Base-by-base conservation (phyloP, 495 filamentous ascomycete species). In the Trichoderma parareesei region DNA sequence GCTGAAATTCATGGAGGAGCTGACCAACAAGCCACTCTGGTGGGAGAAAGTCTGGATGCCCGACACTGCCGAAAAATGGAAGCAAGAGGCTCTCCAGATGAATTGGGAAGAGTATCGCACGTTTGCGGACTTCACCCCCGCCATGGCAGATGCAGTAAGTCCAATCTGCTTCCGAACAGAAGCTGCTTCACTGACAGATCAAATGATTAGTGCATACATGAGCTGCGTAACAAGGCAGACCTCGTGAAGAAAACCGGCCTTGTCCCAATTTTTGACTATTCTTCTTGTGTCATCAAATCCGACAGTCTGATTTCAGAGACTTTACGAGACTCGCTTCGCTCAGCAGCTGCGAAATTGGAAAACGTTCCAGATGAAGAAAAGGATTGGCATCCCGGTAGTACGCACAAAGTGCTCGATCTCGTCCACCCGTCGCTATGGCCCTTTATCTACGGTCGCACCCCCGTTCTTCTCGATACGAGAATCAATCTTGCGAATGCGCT, bases 361-460 rank as follows among this genome's bases (percentile, higher is more conserved):
- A 64, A 81, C 60, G 69, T 81, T 1, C 77, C 81, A 9, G 74
- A 77, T 14, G 66, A 71, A 0, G 20, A 73, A 55, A 84, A 83
- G 67, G 86, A 88, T 65, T 88, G 84, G 77, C 83, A 86, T 67
- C 84, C 85, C 0, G 72, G 78, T 4, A 83, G 82, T 1, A 74
- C 84, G 62, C 66, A 70, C 1, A 78, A 80, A 61, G 87, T 88
- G 0, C 74, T 88, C 1, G 77, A 89, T 68, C 71, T 89, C 2
- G 80, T 89, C 11, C 80, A 88, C 67, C 86, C 85, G 0, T 87
- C 84, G 0, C 71, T 88, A 5, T 89, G 79, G 64, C 85, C 87
- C 3, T 66, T 89, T 0, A 65, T 84, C 3, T 86, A 84, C 63
- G 85, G 84, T 1, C 74, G 70, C 16, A 81, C 80, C 0, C 74